These are phyloP conservation scores for Calonectria multiphialidica DNA, from an alignment of 2,329 filamentous ascomycete genomes.

Conservation along the genomic window DNA sequence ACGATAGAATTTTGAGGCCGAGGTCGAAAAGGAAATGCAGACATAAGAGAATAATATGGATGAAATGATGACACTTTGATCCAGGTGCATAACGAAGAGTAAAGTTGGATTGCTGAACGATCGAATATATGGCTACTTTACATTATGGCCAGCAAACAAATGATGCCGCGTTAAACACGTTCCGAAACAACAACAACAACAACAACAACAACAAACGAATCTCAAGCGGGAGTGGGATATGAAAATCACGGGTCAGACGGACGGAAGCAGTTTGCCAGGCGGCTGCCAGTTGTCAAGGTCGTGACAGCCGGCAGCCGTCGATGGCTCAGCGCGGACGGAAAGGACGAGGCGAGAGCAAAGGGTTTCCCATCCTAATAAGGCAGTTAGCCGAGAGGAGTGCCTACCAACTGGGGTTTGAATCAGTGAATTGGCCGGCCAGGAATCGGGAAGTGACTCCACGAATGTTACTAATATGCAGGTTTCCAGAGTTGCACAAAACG, in stretches of 20 bases:
- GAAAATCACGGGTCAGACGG: slow-evolving; percentile 6
- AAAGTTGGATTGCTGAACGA: too few species aligned
- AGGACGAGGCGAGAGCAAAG: background rate
- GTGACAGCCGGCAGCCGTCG: slow-evolving; percentile 8
- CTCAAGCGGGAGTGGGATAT: background rate
- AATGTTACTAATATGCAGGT: background rate
- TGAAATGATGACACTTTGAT: background rate
- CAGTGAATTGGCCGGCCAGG: background rate
- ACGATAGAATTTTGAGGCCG: background rate
- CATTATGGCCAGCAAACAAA: background rate
- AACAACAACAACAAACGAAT: background rate
- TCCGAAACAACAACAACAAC: background rate
- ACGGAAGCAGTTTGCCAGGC: background rate
- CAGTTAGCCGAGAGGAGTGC: background rate
- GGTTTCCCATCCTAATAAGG: too few species aligned
- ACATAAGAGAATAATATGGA: background rate
- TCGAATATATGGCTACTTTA: background rate
- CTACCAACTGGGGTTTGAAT: background rate
- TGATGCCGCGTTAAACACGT: background rate
- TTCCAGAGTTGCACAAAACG: background rate
- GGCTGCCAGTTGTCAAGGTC: background rate
- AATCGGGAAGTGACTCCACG: background rate
- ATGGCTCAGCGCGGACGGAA: background rate
- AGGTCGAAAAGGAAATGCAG: background rate
- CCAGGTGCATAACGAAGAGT: background rate